Conservation (phyloP, 129 eudicot genomes). For the Centella asiatica region DNA sequence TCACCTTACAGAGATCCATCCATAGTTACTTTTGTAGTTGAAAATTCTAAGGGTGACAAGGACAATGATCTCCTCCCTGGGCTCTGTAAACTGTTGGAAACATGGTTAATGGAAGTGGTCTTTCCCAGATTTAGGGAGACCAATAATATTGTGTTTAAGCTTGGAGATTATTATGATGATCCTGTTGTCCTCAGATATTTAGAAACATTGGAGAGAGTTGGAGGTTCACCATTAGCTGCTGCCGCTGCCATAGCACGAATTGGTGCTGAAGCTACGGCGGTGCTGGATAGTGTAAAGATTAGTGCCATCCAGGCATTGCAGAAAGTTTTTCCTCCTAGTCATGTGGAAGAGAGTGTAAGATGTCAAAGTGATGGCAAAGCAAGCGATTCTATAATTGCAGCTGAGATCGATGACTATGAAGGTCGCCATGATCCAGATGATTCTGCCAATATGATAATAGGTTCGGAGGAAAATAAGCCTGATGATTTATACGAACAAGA, state of each 20-base stretch:
- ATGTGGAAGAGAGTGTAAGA: constrained; percentile 41
- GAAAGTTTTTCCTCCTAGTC: constrained; percentile 77
- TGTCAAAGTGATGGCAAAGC: constrained; percentile 31
- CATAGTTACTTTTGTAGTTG: constrained; percentile 59
- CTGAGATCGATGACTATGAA: constrained; percentile 21
- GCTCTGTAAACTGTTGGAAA: constrained; percentile 80
- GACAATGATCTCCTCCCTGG: constrained; percentile 88
- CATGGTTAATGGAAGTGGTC: constrained; percentile 94
- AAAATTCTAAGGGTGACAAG: constrained; percentile 61
- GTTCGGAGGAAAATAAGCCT: constrained; percentile 18
- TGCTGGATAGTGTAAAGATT: constrained; percentile 66
- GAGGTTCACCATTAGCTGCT: constrained; percentile 85
- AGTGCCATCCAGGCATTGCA: constrained; percentile 74
- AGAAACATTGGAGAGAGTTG: constrained; percentile 72
- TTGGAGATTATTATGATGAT: constrained; percentile 96
- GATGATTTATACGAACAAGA: constrained; percentile 53
- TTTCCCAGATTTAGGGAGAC: constrained; percentile 93
- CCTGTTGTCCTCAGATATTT: constrained; percentile 76
- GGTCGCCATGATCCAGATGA: constrained; percentile 19
- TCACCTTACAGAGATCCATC: constrained; percentile 84
- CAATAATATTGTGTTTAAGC: constrained; percentile 52
- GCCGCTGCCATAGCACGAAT: constrained; percentile 92
- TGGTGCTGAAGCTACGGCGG: constrained; percentile 98
- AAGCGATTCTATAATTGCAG: constrained; percentile 17
- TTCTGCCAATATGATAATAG: constrained; percentile 7